Base-by-base conservation (phyloP, 495 filamentous ascomycete species). In the Hypoxylon rickii region DNA sequence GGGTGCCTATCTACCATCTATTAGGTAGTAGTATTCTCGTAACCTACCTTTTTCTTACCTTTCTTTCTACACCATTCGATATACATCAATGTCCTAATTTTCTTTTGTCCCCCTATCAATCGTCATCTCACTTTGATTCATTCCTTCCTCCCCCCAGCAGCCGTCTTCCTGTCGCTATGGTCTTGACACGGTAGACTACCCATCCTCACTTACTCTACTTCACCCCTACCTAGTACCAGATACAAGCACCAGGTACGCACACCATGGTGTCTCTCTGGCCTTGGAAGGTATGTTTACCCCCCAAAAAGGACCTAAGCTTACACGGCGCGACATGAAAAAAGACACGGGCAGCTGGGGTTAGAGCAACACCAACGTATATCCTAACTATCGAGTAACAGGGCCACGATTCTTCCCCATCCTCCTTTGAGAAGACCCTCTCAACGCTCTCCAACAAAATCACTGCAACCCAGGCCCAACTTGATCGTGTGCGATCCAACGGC, bases 361-460 rank as follows among this genome's bases (percentile, higher is more conserved):
- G n/a, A n/a, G n/a, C n/a, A n/a, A n/a, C n/a, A n/a, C n/a, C n/a
- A n/a, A n/a, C n/a, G n/a, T n/a, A n/a, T n/a, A n/a, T n/a, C n/a
- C n/a, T 29, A 29, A 48, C 41, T 34, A 7, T 13, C 15, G 36
- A 22, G 33, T 16, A 49, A 12, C 63, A 95, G 90, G 84, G 87
- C 72, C 82, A 90, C 53, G 84, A 89, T 63, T 87, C 82, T 69
- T 96, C 92, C 60, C 88, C 93, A 1, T 93, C 92, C 32, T 88
- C 85, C 3, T 98, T 97, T 64, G 94, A 98, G 71, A 96, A 91
- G 74, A 83, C 87, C 0, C 86, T 98, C 34, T 87, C 89, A 12
- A 80, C 83, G 8, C 82, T 98, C 34, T 85, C 92, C 11, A 76
- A 76, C 20, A 96, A 93, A 76, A 96, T 97, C 66, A 77, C 86